phyloP scores from a whole-genome alignment of 1,139 yeast genomes.

The Suhomyces coccinellae region DNA sequence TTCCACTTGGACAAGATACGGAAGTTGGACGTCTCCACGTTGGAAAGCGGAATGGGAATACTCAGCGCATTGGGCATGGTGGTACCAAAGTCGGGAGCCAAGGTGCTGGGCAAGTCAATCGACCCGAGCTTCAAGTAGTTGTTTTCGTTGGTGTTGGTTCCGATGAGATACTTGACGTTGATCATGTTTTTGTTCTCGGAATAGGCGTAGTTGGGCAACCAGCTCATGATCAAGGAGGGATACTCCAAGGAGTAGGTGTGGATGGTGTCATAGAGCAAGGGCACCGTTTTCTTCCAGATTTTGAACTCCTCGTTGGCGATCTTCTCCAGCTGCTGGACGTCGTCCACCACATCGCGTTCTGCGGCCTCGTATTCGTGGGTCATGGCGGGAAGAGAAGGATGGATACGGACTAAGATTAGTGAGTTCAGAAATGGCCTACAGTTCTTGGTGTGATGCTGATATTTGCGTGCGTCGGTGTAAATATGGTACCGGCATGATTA shows the following conservation, averaged over 20 bases:
- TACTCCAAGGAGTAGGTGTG: slow-evolving; percentile 66
- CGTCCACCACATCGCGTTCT: slow-evolving; percentile 38
- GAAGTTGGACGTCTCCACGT: slow-evolving; percentile 29
- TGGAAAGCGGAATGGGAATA: slow-evolving; percentile 30
- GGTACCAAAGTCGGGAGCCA: slow-evolving; percentile 37
- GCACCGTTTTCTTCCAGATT: slow-evolving; percentile 96
- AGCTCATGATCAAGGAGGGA: slow-evolving; percentile 56
- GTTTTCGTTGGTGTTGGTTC: slow-evolving; percentile 48
- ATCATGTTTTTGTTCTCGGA: slow-evolving; percentile 34
- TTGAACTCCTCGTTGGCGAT: slow-evolving; percentile 71
- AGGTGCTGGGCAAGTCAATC: slow-evolving; percentile 51
- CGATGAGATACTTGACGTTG: slow-evolving; percentile 45
- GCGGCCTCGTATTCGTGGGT: slow-evolving; percentile 21
- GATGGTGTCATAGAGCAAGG: slow-evolving; percentile 77
- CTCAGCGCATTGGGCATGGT: slow-evolving; percentile 21
- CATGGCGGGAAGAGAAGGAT: slow-evolving; percentile 7
- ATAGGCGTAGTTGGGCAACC: slow-evolving; percentile 43
- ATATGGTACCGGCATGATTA: slow-evolving; percentile 1
- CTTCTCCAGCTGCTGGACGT: slow-evolving; percentile 52
- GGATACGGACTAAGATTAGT: not conserved
- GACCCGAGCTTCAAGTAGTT: slow-evolving; percentile 50
- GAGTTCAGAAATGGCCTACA: too few species aligned
- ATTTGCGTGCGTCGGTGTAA: slow-evolving; percentile 7
- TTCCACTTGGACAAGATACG: slow-evolving; percentile 46
- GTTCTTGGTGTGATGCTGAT: not conserved